phyloP scores from a whole-genome alignment of 179 eudicot genomes.

The Gypsophila paniculata region DNA sequence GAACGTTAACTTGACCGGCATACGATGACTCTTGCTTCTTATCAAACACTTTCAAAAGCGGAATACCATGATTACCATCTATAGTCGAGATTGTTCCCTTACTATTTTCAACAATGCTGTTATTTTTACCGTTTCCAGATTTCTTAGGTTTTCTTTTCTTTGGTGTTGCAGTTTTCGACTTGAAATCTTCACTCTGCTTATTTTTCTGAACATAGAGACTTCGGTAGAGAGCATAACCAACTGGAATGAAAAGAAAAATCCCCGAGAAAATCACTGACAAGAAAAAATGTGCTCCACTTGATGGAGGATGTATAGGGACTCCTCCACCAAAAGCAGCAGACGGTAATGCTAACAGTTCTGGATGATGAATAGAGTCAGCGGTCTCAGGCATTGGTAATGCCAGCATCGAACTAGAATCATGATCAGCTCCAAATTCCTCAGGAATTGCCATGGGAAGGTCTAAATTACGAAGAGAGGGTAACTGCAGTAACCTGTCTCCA shows the following conservation, averaged over 20 bases:
- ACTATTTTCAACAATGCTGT: slow-evolving; percentile 14
- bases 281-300: slow-evolving; percentile 15
- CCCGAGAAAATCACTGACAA: slow-evolving; percentile 32
- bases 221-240: slow-evolving; percentile 27
- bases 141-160: slow-evolving; percentile 57
- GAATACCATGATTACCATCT: slow-evolving; percentile 11
- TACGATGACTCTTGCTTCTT: slow-evolving; percentile 16
- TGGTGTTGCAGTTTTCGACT: slow-evolving; percentile 30
- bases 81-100: slow-evolving; percentile 22
- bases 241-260: slow-evolving; percentile 28
- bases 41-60: slow-evolving; percentile 21
- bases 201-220: slow-evolving; percentile 19
- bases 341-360: slow-evolving; percentile 46
- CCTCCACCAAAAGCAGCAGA: slow-evolving; percentile 20
- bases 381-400: slow-evolving; percentile 46
- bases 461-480: slow-evolving; percentile 25
- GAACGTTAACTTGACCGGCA: slow-evolving; percentile 16
- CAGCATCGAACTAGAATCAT: slow-evolving; percentile 26
- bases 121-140: slow-evolving; percentile 36
- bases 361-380: slow-evolving; percentile 1
- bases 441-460: slow-evolving; percentile 21
- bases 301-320: slow-evolving; percentile 20
- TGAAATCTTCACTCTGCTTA: slow-evolving; percentile 29
- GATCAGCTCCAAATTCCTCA: slow-evolving; percentile 21
- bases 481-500: slow-evolving; percentile 30